Evolutionary conservation across 495 filamentous ascomycete genomes (phyloP), one percentile per base, ranked within the genome.

Genomic region (Annulohypoxylon nitens): DNA sequence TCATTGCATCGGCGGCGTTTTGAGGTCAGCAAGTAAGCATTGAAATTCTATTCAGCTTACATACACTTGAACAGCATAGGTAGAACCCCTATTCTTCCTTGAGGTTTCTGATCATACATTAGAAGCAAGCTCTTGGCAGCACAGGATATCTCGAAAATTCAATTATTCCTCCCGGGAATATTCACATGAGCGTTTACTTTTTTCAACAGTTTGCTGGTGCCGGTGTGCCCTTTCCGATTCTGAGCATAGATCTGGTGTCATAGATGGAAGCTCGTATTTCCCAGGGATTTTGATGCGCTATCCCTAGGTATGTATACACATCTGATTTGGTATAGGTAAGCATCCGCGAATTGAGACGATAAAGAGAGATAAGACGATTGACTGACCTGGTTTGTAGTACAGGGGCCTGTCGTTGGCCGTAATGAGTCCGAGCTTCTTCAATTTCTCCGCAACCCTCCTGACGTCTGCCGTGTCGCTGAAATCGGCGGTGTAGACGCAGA

Each of bases 401-500:
- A 97, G 88, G 12, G 84, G 83, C 64, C 77, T 82, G 0, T 81
- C 80, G 3, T 78, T 78, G 26, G 67, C 64, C 20, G 83, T 83
- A 18, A 91, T 83, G 63, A 95, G 76, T 4, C 86, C 88, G 63
- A 93, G 76, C 50, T 87, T 81, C 47, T 86, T 84, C 69, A 97
- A 74, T 66, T 81, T 85, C 70, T 80, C 70, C 64, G 93, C 70
- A 14, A 96, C 91, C 43, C 92, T 84, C 64, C 82, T 87, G 20
- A 95, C 87, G 78, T 95, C 93, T 18, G 84, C 80, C 48, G 78
- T 81, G 72, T 97, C 92, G 36, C 79, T 80, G 77, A 91, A 95
- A 77, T 97, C 89, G 48, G 81, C 78, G 23, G 93, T 96, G 79
- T 96, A 97, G 2, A 97, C 82, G 62, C 90, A 93, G 39, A 97